Conservation (phyloP, 495 filamentous ascomycete genomes). For the Hypoxylon fragiforme region DNA sequence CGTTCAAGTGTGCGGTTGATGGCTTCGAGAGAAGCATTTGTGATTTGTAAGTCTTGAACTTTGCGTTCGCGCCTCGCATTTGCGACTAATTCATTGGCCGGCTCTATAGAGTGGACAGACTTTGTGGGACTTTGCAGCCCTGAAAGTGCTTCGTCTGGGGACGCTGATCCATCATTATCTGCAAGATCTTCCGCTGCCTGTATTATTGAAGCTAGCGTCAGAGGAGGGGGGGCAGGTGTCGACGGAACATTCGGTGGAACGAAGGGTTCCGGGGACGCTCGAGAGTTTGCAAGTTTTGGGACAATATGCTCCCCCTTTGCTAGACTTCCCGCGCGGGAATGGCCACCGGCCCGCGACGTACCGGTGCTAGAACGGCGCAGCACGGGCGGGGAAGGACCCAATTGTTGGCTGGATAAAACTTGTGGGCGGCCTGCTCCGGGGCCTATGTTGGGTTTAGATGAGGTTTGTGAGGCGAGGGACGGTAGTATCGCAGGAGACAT, state of each 20-base stretch:
- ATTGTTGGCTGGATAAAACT: constrained; percentile 20
- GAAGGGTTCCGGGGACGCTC: constrained; percentile 21
- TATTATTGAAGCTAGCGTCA: constrained; percentile 49
- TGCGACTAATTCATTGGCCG: constrained; percentile 68
- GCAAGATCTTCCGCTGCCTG: constrained; percentile 54
- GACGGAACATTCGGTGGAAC: constrained; percentile 33
- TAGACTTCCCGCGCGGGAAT: constrained; percentile 39
- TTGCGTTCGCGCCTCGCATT: constrained; percentile 91
- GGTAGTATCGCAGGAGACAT: constrained; percentile 48
- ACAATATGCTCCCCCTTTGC: constrained; percentile 23
- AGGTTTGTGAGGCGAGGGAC: constrained; percentile 29
- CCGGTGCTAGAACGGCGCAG: constrained; percentile 28
- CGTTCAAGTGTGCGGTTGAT: constrained; percentile 93
- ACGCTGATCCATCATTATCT: constrained; percentile 29
- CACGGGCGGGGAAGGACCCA: constrained; percentile 35
- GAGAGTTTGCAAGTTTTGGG: constrained; percentile 18
- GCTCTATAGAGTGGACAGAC: constrained; percentile 50
- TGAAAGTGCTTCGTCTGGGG: constrained; percentile 34
- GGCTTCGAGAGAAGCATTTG: constrained; percentile 92
- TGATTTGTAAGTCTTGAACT: constrained; percentile 96
- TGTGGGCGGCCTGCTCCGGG: constrained; percentile 12
- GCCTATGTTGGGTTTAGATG: constrained; percentile 17
- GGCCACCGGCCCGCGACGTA: constrained; percentile 23
- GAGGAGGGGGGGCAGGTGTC: constrained; percentile 36
- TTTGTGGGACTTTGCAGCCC: constrained; percentile 56